Evolutionary conservation across 1,284 basidiomycete species (phyloP).

Genomic region (Cystobasidium sp.): DNA sequence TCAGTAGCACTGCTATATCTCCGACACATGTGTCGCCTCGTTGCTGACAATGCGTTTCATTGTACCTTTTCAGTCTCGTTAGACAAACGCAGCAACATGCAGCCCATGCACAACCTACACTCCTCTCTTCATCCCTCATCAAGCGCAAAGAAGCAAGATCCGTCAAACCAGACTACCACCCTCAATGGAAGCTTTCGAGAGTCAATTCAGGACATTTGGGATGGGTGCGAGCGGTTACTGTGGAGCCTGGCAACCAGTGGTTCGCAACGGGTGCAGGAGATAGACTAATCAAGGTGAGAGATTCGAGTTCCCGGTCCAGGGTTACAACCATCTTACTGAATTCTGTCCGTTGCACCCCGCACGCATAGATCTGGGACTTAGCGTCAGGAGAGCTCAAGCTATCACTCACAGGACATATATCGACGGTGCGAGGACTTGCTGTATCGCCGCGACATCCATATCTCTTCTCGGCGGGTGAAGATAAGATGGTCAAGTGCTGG

Average conservation of each 20-base stretch:
- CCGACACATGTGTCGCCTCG: not conserved
- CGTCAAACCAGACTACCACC: constrained; percentile 91
- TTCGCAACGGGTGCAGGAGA: constrained; percentile 98
- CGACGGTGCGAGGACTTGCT: constrained; percentile 90
- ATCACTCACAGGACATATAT: constrained; percentile 95
- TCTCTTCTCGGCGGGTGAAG: constrained; percentile 94
- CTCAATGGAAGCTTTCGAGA: constrained; percentile 92
- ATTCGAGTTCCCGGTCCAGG: not conserved
- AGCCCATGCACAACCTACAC: constrained; percentile 55
- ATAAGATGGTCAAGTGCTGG: constrained; percentile 99
- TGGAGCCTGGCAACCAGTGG: constrained; percentile 98
- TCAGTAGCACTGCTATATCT: not conserved
- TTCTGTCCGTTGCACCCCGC: not conserved
- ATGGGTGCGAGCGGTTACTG: constrained; percentile 95
- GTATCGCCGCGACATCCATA: constrained; percentile 93
- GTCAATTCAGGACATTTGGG: constrained; percentile 98
- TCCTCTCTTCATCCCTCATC: constrained; percentile 80
- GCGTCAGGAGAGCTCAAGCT: constrained; percentile 94
- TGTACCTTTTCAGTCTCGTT: constrained; percentile 14
- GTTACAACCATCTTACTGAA: not conserved
- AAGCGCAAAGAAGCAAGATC: constrained; percentile 88
- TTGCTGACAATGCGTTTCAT: not conserved
- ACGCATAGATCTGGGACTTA: constrained; percentile 83
- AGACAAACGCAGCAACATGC: constrained; percentile 39
- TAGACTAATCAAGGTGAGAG: constrained; percentile 79